Conservation (phyloP, 805 yeast genomes). For the Metschnikowia hibisci region DNA sequence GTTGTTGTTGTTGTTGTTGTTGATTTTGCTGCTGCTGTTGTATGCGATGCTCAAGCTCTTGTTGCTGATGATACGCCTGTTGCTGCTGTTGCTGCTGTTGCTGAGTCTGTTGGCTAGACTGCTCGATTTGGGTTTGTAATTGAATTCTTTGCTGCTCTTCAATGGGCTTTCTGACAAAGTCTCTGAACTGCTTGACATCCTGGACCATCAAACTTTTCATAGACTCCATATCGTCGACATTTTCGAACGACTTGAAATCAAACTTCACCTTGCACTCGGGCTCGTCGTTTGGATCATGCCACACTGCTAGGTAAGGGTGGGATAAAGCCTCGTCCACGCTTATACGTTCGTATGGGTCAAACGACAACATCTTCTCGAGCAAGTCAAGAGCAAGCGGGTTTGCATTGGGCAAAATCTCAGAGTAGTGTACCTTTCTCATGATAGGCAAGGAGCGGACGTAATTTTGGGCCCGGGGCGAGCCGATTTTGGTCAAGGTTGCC, state of each 20-base stretch:
- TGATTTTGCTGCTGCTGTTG: constrained; percentile 22
- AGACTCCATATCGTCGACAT: constrained; percentile 65
- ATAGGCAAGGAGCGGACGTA: constrained; percentile 84
- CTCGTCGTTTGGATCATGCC: constrained; percentile 77
- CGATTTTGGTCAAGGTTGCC: constrained; percentile 44
- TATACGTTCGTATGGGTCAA: constrained; percentile 81
- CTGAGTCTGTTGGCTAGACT: constrained; percentile 19
- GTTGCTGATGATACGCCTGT: constrained; percentile 15
- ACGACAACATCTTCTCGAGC: constrained; percentile 66
- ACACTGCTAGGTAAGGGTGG: constrained; percentile 83
- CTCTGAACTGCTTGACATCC: constrained; percentile 76
- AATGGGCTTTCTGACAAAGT: constrained; percentile 73
- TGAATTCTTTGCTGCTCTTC: constrained; percentile 47
- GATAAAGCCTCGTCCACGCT: constrained; percentile 83
- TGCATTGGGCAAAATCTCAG: constrained; percentile 72
- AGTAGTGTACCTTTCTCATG: constrained; percentile 75
- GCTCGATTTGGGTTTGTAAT: constrained; percentile 31
- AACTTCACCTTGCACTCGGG: constrained; percentile 76
- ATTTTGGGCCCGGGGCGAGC: constrained; percentile 85
- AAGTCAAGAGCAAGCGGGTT: constrained; percentile 80
- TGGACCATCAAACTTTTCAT: constrained; percentile 76
- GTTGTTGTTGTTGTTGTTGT: constrained; percentile 17
- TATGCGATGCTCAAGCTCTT: constrained; percentile 5
- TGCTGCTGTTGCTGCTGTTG: constrained; percentile 18
- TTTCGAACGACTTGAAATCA: constrained; percentile 80